Conservation (phyloP, 2,329 filamentous ascomycete genomes). For the Ophiostoma fasciatum region DNA sequence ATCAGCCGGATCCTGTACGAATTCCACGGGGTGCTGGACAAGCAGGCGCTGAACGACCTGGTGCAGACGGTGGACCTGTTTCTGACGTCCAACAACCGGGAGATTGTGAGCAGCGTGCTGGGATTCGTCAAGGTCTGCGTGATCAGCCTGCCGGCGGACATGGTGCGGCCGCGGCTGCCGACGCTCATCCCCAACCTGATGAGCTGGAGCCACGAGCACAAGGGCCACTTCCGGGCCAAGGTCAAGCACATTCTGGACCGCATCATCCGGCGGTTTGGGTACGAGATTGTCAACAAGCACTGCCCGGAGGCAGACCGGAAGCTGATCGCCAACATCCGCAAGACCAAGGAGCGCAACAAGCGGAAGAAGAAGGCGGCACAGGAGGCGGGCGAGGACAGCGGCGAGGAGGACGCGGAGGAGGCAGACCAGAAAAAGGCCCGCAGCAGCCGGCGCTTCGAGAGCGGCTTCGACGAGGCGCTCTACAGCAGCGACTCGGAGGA, state of each 20-base stretch:
- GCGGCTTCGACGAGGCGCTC: conserved; percentile 90
- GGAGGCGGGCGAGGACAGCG: conserved; percentile 26
- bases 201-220: conserved; percentile 96
- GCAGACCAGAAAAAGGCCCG: conserved; percentile 32
- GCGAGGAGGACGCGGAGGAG: conserved; percentile 40
- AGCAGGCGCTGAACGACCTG: conserved; percentile 62
- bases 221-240: conserved; percentile 90
- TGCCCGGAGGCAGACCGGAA: conserved; percentile 82
- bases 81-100: conserved; percentile 87
- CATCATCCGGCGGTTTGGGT: conserved; percentile 82
- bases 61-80: conserved; percentile 95
- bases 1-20: conserved; percentile 88
- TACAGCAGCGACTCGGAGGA: conserved; percentile 56
- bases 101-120: conserved; percentile 87
- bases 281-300: conserved; percentile 61
- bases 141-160: conserved; percentile 63
- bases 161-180: conserved; percentile 63
- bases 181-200: conserved; percentile 79
- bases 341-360: conserved; percentile 83
- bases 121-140: conserved; percentile 96
- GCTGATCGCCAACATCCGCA: conserved; percentile 84
- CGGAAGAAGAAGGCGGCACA: conserved; percentile 63
- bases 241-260: conserved; percentile 96
- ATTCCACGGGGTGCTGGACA: conserved; percentile 57
- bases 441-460: conserved; percentile 61